phyloP scores from a whole-genome alignment of 805 yeast species.

The Naumovozyma dairenensis region DNA sequence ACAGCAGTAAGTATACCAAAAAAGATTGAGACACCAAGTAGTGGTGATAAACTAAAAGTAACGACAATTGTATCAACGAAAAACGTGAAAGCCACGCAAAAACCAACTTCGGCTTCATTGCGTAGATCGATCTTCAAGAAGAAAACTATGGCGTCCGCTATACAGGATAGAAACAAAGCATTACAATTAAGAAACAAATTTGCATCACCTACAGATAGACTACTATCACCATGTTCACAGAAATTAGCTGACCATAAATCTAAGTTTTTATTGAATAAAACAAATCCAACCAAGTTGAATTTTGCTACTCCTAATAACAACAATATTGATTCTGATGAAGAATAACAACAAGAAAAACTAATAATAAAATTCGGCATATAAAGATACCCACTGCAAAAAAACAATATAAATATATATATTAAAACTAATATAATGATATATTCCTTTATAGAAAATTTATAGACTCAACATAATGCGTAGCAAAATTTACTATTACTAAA shows the following conservation, averaged over 20 bases:
- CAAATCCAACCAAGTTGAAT: constrained; percentile 15
- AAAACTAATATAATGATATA: background rate
- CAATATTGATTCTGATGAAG: constrained; percentile 4
- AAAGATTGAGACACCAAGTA: background rate
- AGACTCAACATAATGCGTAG: background rate
- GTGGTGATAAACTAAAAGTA: no score
- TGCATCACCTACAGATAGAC: constrained; percentile 49
- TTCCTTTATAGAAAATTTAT: background rate
- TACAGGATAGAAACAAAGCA: constrained; percentile 3
- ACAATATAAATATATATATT: background rate
- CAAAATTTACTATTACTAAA: background rate
- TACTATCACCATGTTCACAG: constrained; percentile 51
- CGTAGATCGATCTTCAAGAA: constrained; percentile 19
- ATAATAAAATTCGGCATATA: background rate
- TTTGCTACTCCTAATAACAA: constrained; percentile 2
- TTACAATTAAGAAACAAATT: constrained; percentile 17
- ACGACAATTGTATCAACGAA: no score
- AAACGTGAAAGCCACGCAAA: no score
- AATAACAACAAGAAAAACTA: constrained; percentile 1
- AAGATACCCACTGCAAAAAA: background rate
- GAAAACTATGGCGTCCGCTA: background rate
- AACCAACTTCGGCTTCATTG: constrained; percentile 9
- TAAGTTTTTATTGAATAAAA: constrained; percentile 11
- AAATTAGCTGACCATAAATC: constrained; percentile 41
- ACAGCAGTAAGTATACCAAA: background rate